Base-by-base conservation (phyloP, 768 basidiomycete genomes). In the Lenzites betulinus region DNA sequence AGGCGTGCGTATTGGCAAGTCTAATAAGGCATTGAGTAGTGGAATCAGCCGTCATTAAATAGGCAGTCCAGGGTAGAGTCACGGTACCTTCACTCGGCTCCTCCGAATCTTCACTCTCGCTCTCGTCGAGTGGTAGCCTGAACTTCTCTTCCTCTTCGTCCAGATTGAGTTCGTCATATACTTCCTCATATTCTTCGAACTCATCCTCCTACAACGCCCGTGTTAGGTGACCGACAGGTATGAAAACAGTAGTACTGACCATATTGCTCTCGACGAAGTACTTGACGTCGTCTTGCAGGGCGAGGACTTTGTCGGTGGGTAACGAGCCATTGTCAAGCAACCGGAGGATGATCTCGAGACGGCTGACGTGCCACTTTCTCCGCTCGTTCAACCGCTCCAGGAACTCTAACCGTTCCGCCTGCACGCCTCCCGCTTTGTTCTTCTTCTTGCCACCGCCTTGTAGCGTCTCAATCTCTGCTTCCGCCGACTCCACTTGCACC, bases 61-160 rank as follows among this genome's bases (percentile, higher is more conserved):
- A n/a, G n/a, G n/a, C n/a, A n/a, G n/a, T n/a, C n/a, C n/a, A n/a
- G 28, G 5, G 28, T 28, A 13, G 15, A 38, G 23, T 47, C 23
- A 9, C 64, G 70, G 50, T 71, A 86, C 91, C 88, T 82, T 93
- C 92, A 64, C 89, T 88, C 51, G 78, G 78, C 66, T 81, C 76
- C 72, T 94, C 82, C 33, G 89, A 92, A 39, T 88, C 90, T 62
- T 93, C 91, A 54, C 84, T 89, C 11, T 90, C 86, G 49, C 85
- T 87, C 16, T 93, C 86, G 52, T 87, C 86, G 59, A 73, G 78
- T 54, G 83, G 83, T 43, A 92, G 78, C 56, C 92, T 90, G 70
- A 95, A 94, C 70, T 92, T 90, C 77, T 94, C 94, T 70, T 98
- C 96, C 73, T 97, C 94, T 70, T 97, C 96, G 67, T 97, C 92